Evolutionary conservation across 176 grass and related monocot genomes (phyloP), one percentile per base, ranked within the genome.

Genomic region (Urochloa ruziziensis): DNA sequence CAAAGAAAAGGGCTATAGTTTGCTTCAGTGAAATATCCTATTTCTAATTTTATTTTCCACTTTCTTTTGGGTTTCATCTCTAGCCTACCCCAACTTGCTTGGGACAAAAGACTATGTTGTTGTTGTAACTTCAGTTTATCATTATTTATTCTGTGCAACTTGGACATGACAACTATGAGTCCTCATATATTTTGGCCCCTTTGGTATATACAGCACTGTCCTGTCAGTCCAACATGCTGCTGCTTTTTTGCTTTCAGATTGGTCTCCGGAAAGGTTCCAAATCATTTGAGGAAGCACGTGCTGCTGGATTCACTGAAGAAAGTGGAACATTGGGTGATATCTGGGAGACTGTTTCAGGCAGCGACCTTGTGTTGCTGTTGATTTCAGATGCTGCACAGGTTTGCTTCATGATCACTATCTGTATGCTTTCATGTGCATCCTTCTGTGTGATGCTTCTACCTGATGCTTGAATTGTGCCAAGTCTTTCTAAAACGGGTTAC

Each of bases 381-480:
- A 98, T 98, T n/a, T 98, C 96, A 62, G 93, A 98, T 86, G 87
- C 93, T 86, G 96, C 91, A 42, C 93, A 95, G 87, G 93, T 95
- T 66, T 49, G 71, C 30, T 52, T 77, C 21, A 75, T 79, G 3
- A 51, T 84, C 54, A 52, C 32, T 23, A 85, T 42, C 29, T 70
- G 37, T n/a, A 58, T 74, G 42, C 27, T 80, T 54, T 36, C 37
- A 88, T 62, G 13, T 30, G 59, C 65, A 28, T 60, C 13, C 19
- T 49, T 80, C 27, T 30, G 2, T 15, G 2, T 12, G 24, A 51
- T 62, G 62, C 4, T 64, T 54, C n/a, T 80, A 10, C 29, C 10
- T 65, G 34, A 9, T 37, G 81, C 29, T 39, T 73, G 24, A 43
- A 77, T 62, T n/a, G 5, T 74, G 7, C 59, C 7, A 21, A 90